A percentile compares a stretch with the other conserved stretches of the same genome.
These are phyloP conservation scores for Gynochthodes officinalis DNA, from an alignment of 257 asterid species.

Conservation along the genomic window DNA sequence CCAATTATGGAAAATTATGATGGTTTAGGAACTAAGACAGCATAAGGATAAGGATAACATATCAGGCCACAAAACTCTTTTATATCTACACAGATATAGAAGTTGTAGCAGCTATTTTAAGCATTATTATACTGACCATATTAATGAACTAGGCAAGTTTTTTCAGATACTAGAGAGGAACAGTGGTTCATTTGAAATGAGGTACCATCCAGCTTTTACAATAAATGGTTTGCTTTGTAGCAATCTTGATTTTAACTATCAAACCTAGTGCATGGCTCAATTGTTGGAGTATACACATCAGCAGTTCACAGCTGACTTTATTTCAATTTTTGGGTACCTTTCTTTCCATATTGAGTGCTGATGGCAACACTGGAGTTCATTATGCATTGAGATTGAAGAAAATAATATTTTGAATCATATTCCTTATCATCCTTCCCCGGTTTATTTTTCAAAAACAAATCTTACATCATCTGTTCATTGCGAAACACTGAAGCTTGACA, in stretches of 20 bases:
- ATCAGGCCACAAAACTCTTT: too few relatives aligned
- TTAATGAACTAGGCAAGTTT: conserved; percentile 74
- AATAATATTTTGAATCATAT: background rate
- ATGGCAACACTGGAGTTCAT: conserved; percentile 7
- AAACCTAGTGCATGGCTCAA: background rate
- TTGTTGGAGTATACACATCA: background rate
- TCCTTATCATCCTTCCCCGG: conserved; percentile 17
- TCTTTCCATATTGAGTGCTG: background rate
- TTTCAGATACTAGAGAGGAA: conserved; percentile 28
- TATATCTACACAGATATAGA: conserved; percentile 12
- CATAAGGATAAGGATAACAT: background rate
- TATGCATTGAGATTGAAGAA: conserved; percentile 26
- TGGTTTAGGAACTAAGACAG: background rate
- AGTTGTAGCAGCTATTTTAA: background rate
- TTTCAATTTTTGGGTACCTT: background rate
- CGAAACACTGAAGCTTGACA: background rate
- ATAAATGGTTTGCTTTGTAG: background rate
- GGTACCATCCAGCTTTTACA: background rate
- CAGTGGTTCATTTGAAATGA: background rate
- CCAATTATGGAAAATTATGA: background rate
- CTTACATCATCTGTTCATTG: background rate
- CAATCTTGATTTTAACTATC: background rate
- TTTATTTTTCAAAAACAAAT: conserved; percentile 9
- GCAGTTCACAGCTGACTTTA: background rate
- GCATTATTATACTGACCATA: conserved; percentile 58